Evolutionary conservation across 2,329 filamentous ascomycete genomes (phyloP).

Genomic region (Fusarium sp.): DNA sequence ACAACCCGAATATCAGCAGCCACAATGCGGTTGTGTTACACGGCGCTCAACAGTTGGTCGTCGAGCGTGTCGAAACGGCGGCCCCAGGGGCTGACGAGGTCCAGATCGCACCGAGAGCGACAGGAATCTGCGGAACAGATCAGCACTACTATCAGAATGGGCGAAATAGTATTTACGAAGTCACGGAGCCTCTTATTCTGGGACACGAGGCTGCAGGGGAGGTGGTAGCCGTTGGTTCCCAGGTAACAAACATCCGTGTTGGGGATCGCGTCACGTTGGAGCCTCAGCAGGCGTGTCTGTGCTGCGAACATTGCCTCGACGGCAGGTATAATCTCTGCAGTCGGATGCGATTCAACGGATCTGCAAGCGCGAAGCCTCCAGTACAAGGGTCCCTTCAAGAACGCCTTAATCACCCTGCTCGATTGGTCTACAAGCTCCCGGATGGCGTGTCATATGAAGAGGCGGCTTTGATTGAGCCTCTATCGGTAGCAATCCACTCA

Average conservation of each 20-base stretch:
- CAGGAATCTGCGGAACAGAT: background rate
- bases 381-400: conserved; percentile 80
- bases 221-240: conserved; percentile 72
- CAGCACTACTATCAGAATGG: conserved; percentile 1
- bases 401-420: conserved; percentile 80
- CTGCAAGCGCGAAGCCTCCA: conserved; percentile 73
- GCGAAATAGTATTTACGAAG: background rate
- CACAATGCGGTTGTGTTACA: background rate
- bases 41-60: background rate
- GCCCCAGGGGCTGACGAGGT: background rate
- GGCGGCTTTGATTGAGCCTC: conserved; percentile 63
- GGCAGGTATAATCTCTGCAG: conserved; percentile 86
- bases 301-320: conserved; percentile 77
- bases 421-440: conserved; percentile 87
- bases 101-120: background rate
- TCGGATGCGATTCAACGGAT: conserved; percentile 79
- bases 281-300: conserved; percentile 81
- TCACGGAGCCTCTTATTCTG: conserved; percentile 54
- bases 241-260: conserved; percentile 67
- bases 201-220: conserved; percentile 72
- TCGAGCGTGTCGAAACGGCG: background rate
- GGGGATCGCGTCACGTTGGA: conserved; percentile 86
- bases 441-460: conserved; percentile 64
- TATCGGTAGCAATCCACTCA: conserved; percentile 65
- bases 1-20: background rate